Base-by-base conservation (phyloP, 2,329 filamentous ascomycete genomes). In the Cytospora piceae region DNA sequence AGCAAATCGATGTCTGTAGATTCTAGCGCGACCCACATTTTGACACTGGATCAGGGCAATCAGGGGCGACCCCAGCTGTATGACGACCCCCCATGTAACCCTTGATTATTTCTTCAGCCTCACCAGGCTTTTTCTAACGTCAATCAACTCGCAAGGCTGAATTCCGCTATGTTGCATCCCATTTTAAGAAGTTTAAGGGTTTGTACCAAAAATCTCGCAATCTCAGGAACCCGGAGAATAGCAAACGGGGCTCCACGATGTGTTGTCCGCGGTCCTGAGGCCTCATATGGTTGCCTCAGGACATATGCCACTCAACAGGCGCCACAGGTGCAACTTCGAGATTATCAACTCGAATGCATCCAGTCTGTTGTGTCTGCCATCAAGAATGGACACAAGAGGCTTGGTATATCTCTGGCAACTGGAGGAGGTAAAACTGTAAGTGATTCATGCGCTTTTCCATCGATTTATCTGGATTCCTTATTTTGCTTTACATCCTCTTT, bases 291-390 rank as follows among this genome's bases (percentile, higher is more conserved):
- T 32, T 55, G 56, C 56, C 34, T 27, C n/a, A 63, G 56, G 42
- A 37, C 51, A 14, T 61, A 61, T 65, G 59, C 63, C 46, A 68
- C 64, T 8, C 67, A 67, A 22, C 51, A 59, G 20, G 66, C 64
- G 3, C 67, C 64, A 22, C 39, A 59, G 15, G 31, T 68, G 52
- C 63, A 63, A 64, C 86, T 96, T 52, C 90, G 93, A 70, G 83
- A 90, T 71, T 97, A 97, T 73, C 94, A 97, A 75, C 89, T 95
- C 80, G 93, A 97, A 82, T 96, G 92, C 73, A 96, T 97, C 67
- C 87, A 91, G 72, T 88, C 93, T 0, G 91, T 97, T 3, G 78
- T 96, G 1, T 78, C 83, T 1, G 87, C 93, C 63, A 75, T 96
- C 0, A 76, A 85, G 3, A 78, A 85, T 39, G 93, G 93, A 0